Evolutionary conservation across 176 grass and related monocot genomes (phyloP).

Genomic region (Zea luxurians): DNA sequence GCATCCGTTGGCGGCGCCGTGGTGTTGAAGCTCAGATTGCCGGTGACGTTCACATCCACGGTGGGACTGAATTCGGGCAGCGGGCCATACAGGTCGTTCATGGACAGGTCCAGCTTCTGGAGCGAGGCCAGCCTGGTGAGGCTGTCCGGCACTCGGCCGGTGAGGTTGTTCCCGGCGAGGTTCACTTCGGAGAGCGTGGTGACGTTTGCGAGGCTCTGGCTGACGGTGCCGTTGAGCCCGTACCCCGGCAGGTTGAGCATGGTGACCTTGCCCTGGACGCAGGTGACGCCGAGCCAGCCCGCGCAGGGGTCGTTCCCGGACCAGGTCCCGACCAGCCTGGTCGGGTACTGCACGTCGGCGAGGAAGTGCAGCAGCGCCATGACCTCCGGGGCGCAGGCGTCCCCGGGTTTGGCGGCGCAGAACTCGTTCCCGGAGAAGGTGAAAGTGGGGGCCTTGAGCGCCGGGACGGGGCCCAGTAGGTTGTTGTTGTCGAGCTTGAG

Average conservation of each 20-base stretch:
- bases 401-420: constrained; percentile 49
- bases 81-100: constrained; percentile 61
- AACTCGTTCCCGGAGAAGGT: constrained; percentile 53
- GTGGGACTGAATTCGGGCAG: constrained; percentile 49
- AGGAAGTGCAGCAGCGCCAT: constrained; percentile 66
- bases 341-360: constrained; percentile 40
- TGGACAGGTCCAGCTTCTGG: constrained; percentile 61
- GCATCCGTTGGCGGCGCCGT: background rate
- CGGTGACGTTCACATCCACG: constrained; percentile 43
- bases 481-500: constrained; percentile 74
- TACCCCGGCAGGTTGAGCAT: constrained; percentile 51
- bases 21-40: constrained; percentile 53
- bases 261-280: constrained; percentile 39
- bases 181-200: constrained; percentile 44
- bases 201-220: constrained; percentile 58
- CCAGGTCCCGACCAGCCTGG: constrained; percentile 39
- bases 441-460: constrained; percentile 48
- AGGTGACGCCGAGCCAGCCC: constrained; percentile 63
- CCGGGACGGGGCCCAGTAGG: constrained; percentile 67
- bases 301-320: constrained; percentile 59
- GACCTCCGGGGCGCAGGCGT: constrained; percentile 48
- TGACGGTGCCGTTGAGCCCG: constrained; percentile 71
- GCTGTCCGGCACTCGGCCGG: constrained; percentile 55
- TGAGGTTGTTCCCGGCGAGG: constrained; percentile 63
- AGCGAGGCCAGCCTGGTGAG: constrained; percentile 53